Evolutionary conservation across 2,329 filamentous ascomycete genomes (phyloP).

Genomic region (Cordyceps tenuipes): DNA sequence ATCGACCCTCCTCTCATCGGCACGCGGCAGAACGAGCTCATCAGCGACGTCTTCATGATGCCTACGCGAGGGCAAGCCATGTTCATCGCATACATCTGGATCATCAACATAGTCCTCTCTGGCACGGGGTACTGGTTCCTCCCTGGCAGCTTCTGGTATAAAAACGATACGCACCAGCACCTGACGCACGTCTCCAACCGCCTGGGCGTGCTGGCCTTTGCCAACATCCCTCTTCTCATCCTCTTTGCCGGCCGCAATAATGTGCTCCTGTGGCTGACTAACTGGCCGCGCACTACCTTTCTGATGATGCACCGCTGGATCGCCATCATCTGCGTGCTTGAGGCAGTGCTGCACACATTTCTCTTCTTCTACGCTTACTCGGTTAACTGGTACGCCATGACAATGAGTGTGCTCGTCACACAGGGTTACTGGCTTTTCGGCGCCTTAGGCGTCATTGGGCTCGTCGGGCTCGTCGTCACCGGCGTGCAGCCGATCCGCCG

Average conservation of each 20-base stretch:
- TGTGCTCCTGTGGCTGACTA: constrained; percentile 34
- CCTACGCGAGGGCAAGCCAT: constrained; percentile 31
- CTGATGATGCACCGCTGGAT: constrained; percentile 40
- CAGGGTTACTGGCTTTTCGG: constrained; percentile 32
- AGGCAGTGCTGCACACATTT: constrained; percentile 34
- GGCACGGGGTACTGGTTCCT: constrained; percentile 19
- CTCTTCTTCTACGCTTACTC: constrained; percentile 27
- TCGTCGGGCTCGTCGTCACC: constrained; percentile 21
- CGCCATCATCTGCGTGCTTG: constrained; percentile 31
- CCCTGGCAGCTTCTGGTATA: constrained; percentile 23
- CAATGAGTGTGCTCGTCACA: constrained; percentile 5
- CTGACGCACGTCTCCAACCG: constrained; percentile 27
- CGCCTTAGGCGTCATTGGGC: constrained; percentile 27
- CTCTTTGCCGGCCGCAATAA: constrained; percentile 37
- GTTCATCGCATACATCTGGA: constrained; percentile 28
- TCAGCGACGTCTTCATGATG: constrained; percentile 13
- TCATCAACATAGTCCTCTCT: constrained; percentile 26
- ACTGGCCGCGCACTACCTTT: constrained; percentile 39
- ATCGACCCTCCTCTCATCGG: constrained; percentile 16
- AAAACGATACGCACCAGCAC: constrained; percentile 18
- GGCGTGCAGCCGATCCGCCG: constrained; percentile 28
- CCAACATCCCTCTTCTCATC: constrained; percentile 29
- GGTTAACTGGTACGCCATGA: constrained; percentile 9
- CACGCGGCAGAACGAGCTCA: constrained; percentile 12
- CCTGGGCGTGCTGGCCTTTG: constrained; percentile 29